phyloP scores from a whole-genome alignment of 768 basidiomycete genomes.

The Rhodotorula paludigena region DNA sequence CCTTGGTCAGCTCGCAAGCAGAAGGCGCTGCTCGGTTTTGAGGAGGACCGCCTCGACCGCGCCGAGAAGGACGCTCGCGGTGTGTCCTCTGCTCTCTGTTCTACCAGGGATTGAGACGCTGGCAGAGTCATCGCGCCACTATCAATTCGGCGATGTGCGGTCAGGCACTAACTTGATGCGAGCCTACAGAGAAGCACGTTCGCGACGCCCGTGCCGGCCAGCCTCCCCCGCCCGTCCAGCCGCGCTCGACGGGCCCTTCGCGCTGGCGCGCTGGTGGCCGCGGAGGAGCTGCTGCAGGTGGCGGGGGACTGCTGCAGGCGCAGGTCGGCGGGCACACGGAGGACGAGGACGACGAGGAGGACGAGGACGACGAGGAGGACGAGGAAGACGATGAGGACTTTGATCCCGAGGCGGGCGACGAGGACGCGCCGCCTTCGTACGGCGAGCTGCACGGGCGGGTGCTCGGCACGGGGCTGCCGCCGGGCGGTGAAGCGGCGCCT shows the following conservation, averaged over 20 bases:
- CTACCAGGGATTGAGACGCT: background rate
- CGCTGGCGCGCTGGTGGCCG: background rate
- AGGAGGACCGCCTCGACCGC: constrained; percentile 29
- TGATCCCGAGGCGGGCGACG: too few species aligned
- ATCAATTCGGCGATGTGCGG: too few species aligned
- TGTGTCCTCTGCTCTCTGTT: background rate
- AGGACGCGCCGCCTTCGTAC: constrained; percentile 16
- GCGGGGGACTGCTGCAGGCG: too few species aligned
- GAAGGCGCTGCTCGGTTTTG: constrained; percentile 22
- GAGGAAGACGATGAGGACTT: background rate
- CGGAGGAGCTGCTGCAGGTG: background rate
- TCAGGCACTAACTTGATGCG: background rate
- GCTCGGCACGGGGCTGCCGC: constrained; percentile 25
- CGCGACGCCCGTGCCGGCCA: constrained; percentile 13
- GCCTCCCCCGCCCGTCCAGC: background rate
- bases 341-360: background rate
- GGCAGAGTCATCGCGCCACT: too few species aligned
- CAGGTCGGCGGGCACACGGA: too few species aligned
- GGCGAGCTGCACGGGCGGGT: constrained; percentile 21
- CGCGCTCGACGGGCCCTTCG: background rate
- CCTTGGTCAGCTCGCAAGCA: constrained; percentile 2
- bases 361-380: background rate
- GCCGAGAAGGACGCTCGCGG: constrained; percentile 28
- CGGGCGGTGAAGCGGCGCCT: background rate
- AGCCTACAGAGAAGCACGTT: constrained; percentile 5